These are phyloP conservation scores for Candida anutae DNA, from an alignment of 1,139 yeast genomes.

Conservation along the genomic window DNA sequence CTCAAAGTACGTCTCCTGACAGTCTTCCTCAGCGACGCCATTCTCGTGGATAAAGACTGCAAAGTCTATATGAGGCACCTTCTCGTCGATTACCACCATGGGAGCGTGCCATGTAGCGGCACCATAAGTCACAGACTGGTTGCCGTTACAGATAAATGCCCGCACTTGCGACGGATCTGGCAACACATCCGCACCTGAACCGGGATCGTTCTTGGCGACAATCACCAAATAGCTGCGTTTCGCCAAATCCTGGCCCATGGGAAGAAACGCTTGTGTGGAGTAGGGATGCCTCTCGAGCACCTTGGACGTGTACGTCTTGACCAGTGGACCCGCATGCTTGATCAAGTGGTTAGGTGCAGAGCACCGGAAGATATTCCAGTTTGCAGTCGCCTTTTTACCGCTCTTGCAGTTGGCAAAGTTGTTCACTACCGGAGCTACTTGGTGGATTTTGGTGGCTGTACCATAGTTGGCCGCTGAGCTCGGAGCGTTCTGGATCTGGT, in stretches of 20 bases:
- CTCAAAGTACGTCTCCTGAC: constrained; percentile 67
- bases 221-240: constrained; percentile 65
- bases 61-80: constrained; percentile 55
- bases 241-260: constrained; percentile 60
- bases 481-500: constrained; percentile 25
- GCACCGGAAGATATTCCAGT: constrained; percentile 81
- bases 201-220: constrained; percentile 52
- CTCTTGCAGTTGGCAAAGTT: constrained; percentile 41
- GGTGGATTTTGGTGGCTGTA: constrained; percentile 73
- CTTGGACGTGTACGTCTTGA: constrained; percentile 42
- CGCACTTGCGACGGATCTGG: constrained; percentile 55
- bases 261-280: constrained; percentile 85
- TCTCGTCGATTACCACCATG: constrained; percentile 66
- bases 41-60: constrained; percentile 82
- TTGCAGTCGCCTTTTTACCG: constrained; percentile 38
- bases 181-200: constrained; percentile 25
- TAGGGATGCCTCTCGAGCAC: constrained; percentile 88
- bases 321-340: constrained; percentile 8
- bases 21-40: constrained; percentile 71
- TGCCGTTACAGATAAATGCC: constrained; percentile 73
- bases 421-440: constrained; percentile 63
- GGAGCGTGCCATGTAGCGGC: constrained; percentile 78
- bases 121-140: constrained; percentile 86
- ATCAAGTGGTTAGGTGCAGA: constrained; percentile 63
- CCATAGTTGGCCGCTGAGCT: constrained; percentile 75